Base-by-base conservation (phyloP, 1,284 basidiomycete species). In the Coniophora puteana region DNA sequence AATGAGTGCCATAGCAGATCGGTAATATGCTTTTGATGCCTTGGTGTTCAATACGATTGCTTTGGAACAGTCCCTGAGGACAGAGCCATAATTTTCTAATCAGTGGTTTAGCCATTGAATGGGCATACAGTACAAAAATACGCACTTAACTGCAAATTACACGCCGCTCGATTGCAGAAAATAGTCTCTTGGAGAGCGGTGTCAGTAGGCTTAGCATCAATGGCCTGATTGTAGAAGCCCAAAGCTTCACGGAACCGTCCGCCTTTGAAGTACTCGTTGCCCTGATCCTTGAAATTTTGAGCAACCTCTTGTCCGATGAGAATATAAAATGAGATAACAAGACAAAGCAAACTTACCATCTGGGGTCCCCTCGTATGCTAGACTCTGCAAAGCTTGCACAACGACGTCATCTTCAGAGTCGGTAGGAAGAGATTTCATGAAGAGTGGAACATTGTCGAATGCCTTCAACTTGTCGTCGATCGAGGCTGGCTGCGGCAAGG, bases 251-350 rank as follows among this genome's bases (percentile, higher is more conserved):
- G 76, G 63, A 82, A 90, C 35, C 90, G 78, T 58, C 89, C 91
- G 17, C 84, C 85, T 47, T 81, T 83, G 67, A 90, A 97, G 55
- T 96, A 93, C 43, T 93, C 90, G 61, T 97, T 97, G 3, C 93
- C 95, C 61, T 97, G 92, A 40, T 89, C 80, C 63, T 97, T 97
- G 66, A 97, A 97, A 60, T 90, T 94, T 47, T 80, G 71, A 0
- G 94, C 92, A 50, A 92, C 74, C 62, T 99, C 95, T 95, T 52
- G 20, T 22, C n/a, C 25, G 17, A 38, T 24, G 16, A 26, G 38
- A 48, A 36, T 51, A 33, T 20, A 41, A 40, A 3, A 11, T 35
- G 16, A 27, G 29, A 30, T 10, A 20, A 30, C 26, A 36, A 14
- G 29, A 17, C 33, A 16, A 16, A 17, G 4, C 18, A 14, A 34